Evolutionary conservation across 2,329 filamentous ascomycete species (phyloP).

Genomic region (Thielaviopsis euricoi): DNA sequence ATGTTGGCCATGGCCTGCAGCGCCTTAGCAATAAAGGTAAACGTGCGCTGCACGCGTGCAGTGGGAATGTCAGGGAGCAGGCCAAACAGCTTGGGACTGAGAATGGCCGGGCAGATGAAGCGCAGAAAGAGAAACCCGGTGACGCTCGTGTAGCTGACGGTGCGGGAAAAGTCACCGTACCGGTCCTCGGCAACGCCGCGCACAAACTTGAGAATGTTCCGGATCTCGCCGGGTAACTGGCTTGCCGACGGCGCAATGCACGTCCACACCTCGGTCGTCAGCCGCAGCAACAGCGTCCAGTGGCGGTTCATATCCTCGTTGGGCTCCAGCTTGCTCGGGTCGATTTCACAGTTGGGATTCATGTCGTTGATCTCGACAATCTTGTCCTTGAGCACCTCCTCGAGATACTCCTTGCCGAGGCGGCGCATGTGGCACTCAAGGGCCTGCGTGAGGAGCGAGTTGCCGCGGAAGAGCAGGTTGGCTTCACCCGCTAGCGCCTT

Average conservation of each 20-base stretch:
- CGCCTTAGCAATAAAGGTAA: slow-evolving; percentile 85
- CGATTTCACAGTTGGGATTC: slow-evolving; percentile 87
- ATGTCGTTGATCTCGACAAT: slow-evolving; percentile 78
- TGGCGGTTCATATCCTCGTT: slow-evolving; percentile 63
- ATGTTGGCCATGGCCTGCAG: slow-evolving; percentile 83
- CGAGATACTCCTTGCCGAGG: slow-evolving; percentile 80
- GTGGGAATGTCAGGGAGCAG: slow-evolving; percentile 70
- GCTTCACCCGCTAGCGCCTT: slow-evolving; percentile 73
- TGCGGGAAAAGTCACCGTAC: slow-evolving; percentile 81
- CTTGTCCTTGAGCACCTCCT: slow-evolving; percentile 72
- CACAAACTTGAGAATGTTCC: slow-evolving; percentile 79
- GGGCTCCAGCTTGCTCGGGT: slow-evolving; percentile 59
- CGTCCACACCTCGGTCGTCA: slow-evolving; percentile 75
- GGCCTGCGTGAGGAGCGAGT: slow-evolving; percentile 82
- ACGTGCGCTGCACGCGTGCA: slow-evolving; percentile 64
- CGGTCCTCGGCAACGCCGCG: slow-evolving; percentile 84
- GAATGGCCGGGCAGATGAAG: slow-evolving; percentile 90
- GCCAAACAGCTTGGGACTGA: slow-evolving; percentile 88
- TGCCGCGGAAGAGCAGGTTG: slow-evolving; percentile 87
- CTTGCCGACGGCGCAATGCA: slow-evolving; percentile 60
- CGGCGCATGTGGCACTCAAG: slow-evolving; percentile 93
- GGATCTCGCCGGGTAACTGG: slow-evolving; percentile 63
- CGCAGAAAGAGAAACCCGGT: slow-evolving; percentile 88
- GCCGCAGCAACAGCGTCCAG: slow-evolving; percentile 59
- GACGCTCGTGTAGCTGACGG: slow-evolving; percentile 82